Evolutionary conservation across 106 monocot species (phyloP).

Genomic region (Amphibolis antarctica): DNA sequence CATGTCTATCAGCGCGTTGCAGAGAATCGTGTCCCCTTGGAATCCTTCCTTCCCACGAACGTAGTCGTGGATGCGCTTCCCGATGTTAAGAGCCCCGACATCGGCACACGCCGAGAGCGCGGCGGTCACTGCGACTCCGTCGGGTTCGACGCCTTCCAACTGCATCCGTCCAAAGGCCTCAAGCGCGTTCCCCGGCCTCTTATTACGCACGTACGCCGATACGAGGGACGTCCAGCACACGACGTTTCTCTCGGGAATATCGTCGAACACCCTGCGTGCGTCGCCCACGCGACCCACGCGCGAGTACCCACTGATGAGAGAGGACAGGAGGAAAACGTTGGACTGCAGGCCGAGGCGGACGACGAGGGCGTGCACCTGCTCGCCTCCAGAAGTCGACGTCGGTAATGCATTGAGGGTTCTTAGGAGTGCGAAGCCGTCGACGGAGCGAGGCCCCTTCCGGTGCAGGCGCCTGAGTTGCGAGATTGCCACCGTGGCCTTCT

Average conservation of each 20-base stretch:
- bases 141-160: constrained; percentile 26
- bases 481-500: too few relatives aligned
- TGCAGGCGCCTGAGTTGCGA: too few relatives aligned
- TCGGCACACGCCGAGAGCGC: constrained; percentile 34
- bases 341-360: constrained; percentile 1
- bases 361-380: background rate
- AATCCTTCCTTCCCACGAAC: constrained; percentile 7
- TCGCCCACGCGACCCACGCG: background rate
- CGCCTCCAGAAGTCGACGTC: background rate
- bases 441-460: background rate
- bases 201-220: constrained; percentile 10
- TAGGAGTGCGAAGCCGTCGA: background rate
- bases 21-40: constrained; percentile 9
- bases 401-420: background rate
- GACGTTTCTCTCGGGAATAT: background rate
- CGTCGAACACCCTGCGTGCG: constrained; percentile 8
- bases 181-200: constrained; percentile 33
- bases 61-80: constrained; percentile 47
- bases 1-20: constrained; percentile 76
- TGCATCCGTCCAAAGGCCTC: constrained; percentile 54
- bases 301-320: background rate
- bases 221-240: constrained; percentile 6
- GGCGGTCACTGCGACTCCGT: constrained; percentile 23
- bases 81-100: constrained; percentile 48
- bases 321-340: background rate